Percentiles rank a stretch among this genome's conserved stretches.
Evolutionary conservation across 2,329 filamentous ascomycete species (phyloP).

Genomic region (Botrytis fabae): DNA sequence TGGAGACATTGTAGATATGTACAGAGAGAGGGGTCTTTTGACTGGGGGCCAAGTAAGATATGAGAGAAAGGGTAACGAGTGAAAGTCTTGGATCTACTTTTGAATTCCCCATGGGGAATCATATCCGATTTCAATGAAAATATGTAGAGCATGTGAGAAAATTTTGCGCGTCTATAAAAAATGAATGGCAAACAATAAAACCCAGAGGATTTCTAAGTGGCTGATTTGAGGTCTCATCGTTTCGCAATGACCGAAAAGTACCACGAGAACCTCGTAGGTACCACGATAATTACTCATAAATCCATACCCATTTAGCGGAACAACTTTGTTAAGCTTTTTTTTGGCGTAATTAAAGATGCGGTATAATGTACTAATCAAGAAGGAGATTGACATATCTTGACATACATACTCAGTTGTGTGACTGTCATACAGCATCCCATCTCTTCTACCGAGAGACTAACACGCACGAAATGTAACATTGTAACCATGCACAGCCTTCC

Average conservation of each 20-base stretch:
- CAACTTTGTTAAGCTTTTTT: conserved; percentile 7
- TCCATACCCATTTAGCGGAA: background rate
- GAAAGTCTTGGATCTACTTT: background rate
- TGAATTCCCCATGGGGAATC: background rate
- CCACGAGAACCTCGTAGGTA: background rate
- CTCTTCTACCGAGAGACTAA: background rate
- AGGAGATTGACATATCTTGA: background rate
- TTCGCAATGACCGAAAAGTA: background rate
- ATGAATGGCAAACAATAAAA: conserved; percentile 1
- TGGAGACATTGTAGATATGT: background rate
- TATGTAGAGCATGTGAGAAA: background rate
- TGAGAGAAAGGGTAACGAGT: background rate
- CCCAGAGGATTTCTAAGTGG: background rate
- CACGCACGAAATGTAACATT: background rate
- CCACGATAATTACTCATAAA: background rate
- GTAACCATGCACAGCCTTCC: background rate
- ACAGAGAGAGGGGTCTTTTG: background rate
- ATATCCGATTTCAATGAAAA: background rate
- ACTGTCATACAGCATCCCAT: background rate
- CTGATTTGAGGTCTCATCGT: background rate
- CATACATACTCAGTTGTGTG: background rate
- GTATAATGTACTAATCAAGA: background rate
- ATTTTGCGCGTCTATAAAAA: background rate
- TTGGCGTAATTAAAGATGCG: conserved; percentile 5
- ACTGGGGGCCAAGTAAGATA: background rate